Evolutionary conservation across 352 stramenopile species (phyloP).

Genomic region (Phytopythium ostracodes): DNA sequence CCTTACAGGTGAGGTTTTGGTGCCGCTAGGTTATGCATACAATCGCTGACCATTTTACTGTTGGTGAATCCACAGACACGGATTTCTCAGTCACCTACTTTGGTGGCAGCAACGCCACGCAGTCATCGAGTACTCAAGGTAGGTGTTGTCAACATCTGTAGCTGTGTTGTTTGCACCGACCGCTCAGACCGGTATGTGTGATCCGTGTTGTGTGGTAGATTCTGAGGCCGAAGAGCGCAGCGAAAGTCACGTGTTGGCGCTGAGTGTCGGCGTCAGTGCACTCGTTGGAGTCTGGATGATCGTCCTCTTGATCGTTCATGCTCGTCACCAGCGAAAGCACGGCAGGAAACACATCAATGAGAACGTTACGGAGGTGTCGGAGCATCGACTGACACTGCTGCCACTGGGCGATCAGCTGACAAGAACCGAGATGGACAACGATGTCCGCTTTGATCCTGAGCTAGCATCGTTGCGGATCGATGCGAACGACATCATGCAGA

Average conservation of each 20-base stretch:
- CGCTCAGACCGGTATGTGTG: neutral
- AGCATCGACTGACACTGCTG: neutral
- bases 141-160: neutral
- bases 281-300: slow-evolving; percentile 38
- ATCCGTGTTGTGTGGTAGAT: neutral
- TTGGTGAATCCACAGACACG: neutral
- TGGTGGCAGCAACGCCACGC: neutral
- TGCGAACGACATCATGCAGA: slow-evolving; percentile 32
- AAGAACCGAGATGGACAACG: slow-evolving; percentile 18
- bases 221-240: slow-evolving; percentile 2
- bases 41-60: neutral
- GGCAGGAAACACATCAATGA: neutral
- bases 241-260: neutral
- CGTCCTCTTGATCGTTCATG: slow-evolving; percentile 19
- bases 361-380: neutral
- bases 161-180: neutral
- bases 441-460: slow-evolving; percentile 26
- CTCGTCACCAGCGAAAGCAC: neutral
- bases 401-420: slow-evolving; percentile 1
- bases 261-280: slow-evolving; percentile 24
- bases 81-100: slow-evolving; percentile 3
- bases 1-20: slow-evolving; percentile 15
- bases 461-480: slow-evolving; percentile 30
- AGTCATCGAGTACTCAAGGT: slow-evolving; percentile 1
- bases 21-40: neutral